Evolutionary conservation across 1,284 basidiomycete genomes (phyloP), one percentile per base, ranked within the genome.

Genomic region (Limonomyces culmigenus): DNA sequence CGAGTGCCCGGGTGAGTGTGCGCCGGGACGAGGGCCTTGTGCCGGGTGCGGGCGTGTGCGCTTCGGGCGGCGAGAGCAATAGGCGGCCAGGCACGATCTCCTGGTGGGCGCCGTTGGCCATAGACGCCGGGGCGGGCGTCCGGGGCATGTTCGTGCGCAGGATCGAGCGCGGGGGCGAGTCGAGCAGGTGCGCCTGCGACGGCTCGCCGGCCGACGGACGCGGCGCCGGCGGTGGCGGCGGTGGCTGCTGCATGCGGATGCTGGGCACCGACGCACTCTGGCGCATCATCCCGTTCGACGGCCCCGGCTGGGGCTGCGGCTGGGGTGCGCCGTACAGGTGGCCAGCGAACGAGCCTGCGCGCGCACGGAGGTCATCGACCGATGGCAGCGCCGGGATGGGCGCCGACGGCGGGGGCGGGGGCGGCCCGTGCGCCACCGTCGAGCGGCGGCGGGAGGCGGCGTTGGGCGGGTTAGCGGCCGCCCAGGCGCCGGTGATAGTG

Each of bases 1-100:
- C 80, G 34, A 87, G 58, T 2, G 81, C 83, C 43, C 65, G 67
- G 15, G 83, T 86, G 20, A 86, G 59, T 16, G 83, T 79, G 39
- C 77, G 68, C 37, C 81, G 67, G 23, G 83, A 84, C 17, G 81
- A 86, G 10, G 80, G 76, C 34, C 54, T 47, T 15, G 30, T 10
- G 11, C 11, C 16, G 8, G 10, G 6, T 8, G 11, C 11, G 16
- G 11, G 10, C 10, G 8, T 32, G 15, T 62, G 57, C 36, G 64
- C 48, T 46, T 60, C 56, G 20, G 58, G 52, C 12, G 67, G 60
- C 19, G 67, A 61, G 23, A 66, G 54, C 12, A 65, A 45, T 3
- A 63, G 47, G 37, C 61, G 58, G 45, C 65, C 15, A 44, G 39
- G 1, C 43, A 43, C 14, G 49, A 43, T 18, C 37, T 43, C 11